Evolutionary conservation across 2,329 filamentous ascomycete species (phyloP).

Genomic region (Emericellopsis cladophorae): DNA sequence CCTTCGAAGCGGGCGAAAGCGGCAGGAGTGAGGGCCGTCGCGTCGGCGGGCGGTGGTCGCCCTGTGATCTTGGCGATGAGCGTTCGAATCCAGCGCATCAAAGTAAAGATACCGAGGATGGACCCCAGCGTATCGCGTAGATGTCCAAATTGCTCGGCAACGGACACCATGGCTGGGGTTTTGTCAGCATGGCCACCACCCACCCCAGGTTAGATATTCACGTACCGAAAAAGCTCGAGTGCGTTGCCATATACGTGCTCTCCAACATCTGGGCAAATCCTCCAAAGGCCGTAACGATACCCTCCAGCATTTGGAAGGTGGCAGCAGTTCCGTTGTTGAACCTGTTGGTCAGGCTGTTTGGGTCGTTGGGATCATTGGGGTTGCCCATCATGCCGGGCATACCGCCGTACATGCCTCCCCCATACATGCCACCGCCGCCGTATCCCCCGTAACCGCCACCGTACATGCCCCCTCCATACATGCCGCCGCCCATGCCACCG

Average conservation of each 20-base stretch:
- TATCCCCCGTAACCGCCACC: conserved; percentile 21
- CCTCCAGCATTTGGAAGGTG: conserved; percentile 97
- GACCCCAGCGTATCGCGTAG: conserved; percentile 87
- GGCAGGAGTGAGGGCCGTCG: conserved; percentile 74
- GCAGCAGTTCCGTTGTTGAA: conserved; percentile 92
- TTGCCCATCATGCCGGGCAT: conserved; percentile 32
- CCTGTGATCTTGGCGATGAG: conserved; percentile 87
- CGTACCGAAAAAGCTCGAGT: conserved; percentile 95
- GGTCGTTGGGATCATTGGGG: conserved; percentile 58
- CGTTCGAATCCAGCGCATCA: conserved; percentile 90
- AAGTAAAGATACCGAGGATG: conserved; percentile 85
- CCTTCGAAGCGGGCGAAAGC: conserved; percentile 86
- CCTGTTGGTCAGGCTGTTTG: conserved; percentile 86
- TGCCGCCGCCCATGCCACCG: conserved; percentile 27
- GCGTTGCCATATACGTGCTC: conserved; percentile 98
- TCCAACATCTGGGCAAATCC: conserved; percentile 99
- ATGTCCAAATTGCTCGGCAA: conserved; percentile 93
- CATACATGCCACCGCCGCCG: conserved; percentile 28
- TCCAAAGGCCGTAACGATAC: conserved; percentile 89
- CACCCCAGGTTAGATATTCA: not conserved
- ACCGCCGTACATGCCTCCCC: conserved; percentile 26
- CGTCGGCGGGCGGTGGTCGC: conserved; percentile 77
- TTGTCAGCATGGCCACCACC: conserved; percentile 1
- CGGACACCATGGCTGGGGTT: conserved; percentile 79
- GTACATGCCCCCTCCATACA: conserved; percentile 28